These are phyloP conservation scores for Spatholobus suberectus DNA, from an alignment of 306 rosid species.

Conservation along the genomic window DNA sequence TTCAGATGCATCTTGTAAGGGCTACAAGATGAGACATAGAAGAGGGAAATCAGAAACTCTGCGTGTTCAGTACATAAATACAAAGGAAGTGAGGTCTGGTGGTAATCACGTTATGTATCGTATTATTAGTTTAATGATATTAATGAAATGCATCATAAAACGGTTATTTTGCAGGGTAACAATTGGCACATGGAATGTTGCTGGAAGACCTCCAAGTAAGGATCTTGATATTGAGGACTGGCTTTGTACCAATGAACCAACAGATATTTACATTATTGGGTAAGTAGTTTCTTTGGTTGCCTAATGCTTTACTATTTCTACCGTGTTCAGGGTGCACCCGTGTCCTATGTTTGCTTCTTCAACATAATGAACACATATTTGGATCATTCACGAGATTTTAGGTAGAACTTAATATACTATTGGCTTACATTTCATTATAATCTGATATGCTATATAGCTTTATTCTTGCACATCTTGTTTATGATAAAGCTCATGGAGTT, in stretches of 20 bases:
- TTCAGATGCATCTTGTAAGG: conserved; percentile 62
- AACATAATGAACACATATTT: not conserved
- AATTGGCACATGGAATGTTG: conserved; percentile 93
- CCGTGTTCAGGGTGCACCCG: not conserved
- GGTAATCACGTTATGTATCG: conserved; percentile 22
- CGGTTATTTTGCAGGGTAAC: conserved; percentile 66
- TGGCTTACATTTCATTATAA: not conserved
- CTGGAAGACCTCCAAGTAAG: conserved; percentile 73
- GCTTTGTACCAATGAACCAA: conserved; percentile 73
- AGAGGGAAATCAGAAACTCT: conserved; percentile 95
- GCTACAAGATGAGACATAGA: conserved; percentile 56
- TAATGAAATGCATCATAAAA: conserved; percentile 36
- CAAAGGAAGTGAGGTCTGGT: conserved; percentile 85
- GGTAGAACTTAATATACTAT: not conserved
- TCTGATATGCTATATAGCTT: not conserved
- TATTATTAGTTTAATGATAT: conserved; percentile 25
- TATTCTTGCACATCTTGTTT: not conserved
- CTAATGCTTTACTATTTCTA: not conserved
- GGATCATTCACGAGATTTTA: not conserved
- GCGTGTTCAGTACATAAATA: conserved; percentile 87
- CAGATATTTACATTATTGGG: conserved; percentile 93
- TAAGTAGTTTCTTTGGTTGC: conserved; percentile 45
- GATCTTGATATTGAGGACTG: conserved; percentile 83
- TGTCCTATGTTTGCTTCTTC: not conserved
- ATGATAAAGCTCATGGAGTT: not conserved